Evolutionary conservation across 345 rosid species (phyloP).

Genomic region (Limnanthes douglasii): DNA sequence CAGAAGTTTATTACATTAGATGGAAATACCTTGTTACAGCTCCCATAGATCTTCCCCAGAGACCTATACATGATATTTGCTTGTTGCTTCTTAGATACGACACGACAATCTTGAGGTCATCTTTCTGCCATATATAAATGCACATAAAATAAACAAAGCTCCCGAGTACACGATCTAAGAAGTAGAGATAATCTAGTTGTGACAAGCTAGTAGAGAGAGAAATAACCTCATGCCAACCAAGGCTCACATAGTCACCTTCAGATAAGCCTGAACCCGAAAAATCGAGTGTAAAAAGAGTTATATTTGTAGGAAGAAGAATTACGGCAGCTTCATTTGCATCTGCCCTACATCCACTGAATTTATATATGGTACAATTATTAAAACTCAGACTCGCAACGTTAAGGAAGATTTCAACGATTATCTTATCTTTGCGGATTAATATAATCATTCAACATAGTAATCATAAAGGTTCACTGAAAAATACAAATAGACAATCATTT

Average conservation of each 20-base stretch:
- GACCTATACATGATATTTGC: conserved; percentile 69
- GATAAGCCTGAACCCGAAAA: conserved; percentile 98
- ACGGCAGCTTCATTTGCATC: conserved; percentile 98
- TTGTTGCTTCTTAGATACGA: conserved; percentile 64
- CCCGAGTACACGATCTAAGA: conserved; percentile 6
- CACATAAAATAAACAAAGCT: conserved; percentile 3
- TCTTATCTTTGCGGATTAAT: too few relatives aligned
- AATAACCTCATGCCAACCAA: conserved; percentile 95
- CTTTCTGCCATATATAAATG: conserved; percentile 34
- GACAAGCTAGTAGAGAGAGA: conserved; percentile 1
- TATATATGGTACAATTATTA: too few relatives aligned
- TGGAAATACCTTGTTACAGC: conserved; percentile 77
- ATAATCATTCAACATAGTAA: too few relatives aligned
- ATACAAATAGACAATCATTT: too few relatives aligned
- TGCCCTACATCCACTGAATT: conserved; percentile 94
- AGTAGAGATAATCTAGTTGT: background rate
- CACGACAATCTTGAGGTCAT: conserved; percentile 85
- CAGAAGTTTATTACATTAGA: conserved; percentile 3
- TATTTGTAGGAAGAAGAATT: conserved; percentile 83
- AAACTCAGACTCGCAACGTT: too few relatives aligned
- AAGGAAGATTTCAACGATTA: too few relatives aligned
- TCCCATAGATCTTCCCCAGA: conserved; percentile 99
- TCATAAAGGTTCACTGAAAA: too few relatives aligned
- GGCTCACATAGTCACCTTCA: conserved; percentile 89
- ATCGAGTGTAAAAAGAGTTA: conserved; percentile 89